Conservation (phyloP, 1,284 basidiomycete species). For the Meripilus lineatus region DNA sequence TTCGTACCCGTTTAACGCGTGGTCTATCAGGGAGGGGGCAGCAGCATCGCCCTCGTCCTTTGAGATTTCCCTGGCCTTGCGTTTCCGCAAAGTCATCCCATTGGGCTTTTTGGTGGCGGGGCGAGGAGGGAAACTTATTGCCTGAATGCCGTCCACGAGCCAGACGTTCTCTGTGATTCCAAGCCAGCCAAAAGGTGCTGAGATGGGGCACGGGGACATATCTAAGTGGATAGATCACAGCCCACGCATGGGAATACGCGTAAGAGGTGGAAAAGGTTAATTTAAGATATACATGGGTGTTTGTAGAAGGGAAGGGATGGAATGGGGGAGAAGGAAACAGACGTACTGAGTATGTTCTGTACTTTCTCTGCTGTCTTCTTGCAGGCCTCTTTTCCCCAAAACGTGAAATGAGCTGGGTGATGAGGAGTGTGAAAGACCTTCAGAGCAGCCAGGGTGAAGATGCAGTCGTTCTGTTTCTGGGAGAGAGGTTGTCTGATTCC, state of each 20-base stretch:
- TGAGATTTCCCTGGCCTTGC: too few species aligned
- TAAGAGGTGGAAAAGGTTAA: background rate
- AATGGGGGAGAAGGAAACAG: background rate
- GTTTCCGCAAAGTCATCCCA: too few species aligned
- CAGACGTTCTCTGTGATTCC: constrained; percentile 14
- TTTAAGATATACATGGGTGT: background rate
- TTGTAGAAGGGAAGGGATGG: background rate
- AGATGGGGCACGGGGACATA: constrained; percentile 19
- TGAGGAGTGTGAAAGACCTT: constrained; percentile 17
- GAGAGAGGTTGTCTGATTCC: constrained; percentile 6
- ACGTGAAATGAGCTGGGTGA: constrained; percentile 20
- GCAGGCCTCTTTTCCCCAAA: constrained; percentile 20
- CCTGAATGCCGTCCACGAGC: constrained; percentile 4
- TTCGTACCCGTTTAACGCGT: too few species aligned
- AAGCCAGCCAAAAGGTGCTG: constrained; percentile 19
- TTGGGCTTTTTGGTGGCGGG: too few species aligned
- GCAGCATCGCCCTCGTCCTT: too few species aligned
- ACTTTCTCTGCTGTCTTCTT: constrained; percentile 18
- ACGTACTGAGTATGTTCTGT: constrained; percentile 20
- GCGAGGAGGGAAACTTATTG: background rate
- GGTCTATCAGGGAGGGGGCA: too few species aligned
- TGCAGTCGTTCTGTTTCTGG: constrained; percentile 14
- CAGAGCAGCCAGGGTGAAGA: constrained; percentile 23
- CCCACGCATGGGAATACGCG: constrained; percentile 1
- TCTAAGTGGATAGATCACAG: constrained; percentile 8